Base-by-base conservation (phyloP, 495 filamentous ascomycete species). In the Aspergillus sclerotiicarbonarius region DNA sequence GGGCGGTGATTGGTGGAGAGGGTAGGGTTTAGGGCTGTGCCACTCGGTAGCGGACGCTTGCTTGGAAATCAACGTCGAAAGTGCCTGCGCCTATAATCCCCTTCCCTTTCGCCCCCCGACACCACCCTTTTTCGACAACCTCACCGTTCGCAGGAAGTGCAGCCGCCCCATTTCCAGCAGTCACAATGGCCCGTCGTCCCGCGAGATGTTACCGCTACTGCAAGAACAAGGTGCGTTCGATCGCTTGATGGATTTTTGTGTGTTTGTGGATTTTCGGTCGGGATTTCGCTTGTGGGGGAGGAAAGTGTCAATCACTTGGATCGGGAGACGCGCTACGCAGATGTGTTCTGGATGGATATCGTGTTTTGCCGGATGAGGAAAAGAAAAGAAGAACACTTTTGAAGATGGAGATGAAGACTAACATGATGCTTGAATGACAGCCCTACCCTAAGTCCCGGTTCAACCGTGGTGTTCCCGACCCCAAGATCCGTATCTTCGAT, bases 121-220 rank as follows among this genome's bases (percentile, higher is more conserved):
- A 72, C 70, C 70, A 63, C 54, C 57, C n/a, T 52, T 51, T 52
- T 61, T 67, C 70, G 69, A 76, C 73, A 74, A 67, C 64, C 67
- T 61, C 63, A 63, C 67, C 65, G 75, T 79, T 80, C 75, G 74
- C 77, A 81, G 67, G 76, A 80, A 80, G 75, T 75, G 76, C 76
- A 81, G 68, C 76, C 68, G 71, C 73, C 76, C 75, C 74, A 75
- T 71, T 75, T 75, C 76, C 80, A 86, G 75, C 81, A 80, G 78
- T 87, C 86, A 90, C 86, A 80, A 98, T 98, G 94, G 94, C 94
- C 73, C 90, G 94, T 76, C 90, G 94, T 84, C 94, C 94, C 68
- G 94, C 94, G 67, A 86, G 95, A 82, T 98, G 94, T 82, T 98
- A 98, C 87, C 92, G 94, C 78, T 98, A 98, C 87, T 98, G 94